A percentile compares a stretch with the other conserved stretches of the same genome.
Evolutionary conservation across 305 asterid species (phyloP).

Genomic region (Fraxinus velutina): DNA sequence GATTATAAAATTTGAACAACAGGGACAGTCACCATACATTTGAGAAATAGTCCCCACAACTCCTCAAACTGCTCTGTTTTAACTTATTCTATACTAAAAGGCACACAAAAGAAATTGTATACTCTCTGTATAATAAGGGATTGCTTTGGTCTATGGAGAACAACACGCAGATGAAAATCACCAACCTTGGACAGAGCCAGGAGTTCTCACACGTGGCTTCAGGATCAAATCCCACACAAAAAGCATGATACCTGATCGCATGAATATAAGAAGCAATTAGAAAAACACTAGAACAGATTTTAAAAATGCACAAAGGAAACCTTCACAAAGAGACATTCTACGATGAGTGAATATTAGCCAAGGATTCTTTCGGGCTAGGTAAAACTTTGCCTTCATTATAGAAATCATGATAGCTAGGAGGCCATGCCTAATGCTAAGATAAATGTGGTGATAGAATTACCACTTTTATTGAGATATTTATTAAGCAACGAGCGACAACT

Average conservation of each 20-base stretch:
- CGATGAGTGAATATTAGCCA: constrained; percentile 6
- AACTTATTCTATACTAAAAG: not conserved
- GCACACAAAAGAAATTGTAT: not conserved
- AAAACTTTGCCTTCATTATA: not conserved
- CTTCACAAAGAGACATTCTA: constrained; percentile 11
- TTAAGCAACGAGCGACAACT: not conserved
- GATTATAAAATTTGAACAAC: not conserved
- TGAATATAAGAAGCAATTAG: constrained; percentile 31
- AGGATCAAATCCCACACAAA: constrained; percentile 95
- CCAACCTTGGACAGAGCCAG: constrained; percentile 97
- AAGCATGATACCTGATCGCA: constrained; percentile 83
- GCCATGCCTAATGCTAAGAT: not conserved
- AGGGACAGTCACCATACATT: not conserved
- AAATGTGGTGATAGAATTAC: not conserved
- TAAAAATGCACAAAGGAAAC: constrained; percentile 9
- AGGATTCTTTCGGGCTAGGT: not conserved
- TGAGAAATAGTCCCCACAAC: not conserved
- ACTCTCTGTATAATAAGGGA: not conserved
- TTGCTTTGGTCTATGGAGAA: not conserved
- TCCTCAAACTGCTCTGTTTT: not conserved
- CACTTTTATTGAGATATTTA: not conserved
- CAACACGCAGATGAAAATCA: constrained; percentile 10
- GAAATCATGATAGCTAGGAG: not conserved
- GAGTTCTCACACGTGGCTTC: constrained; percentile 80
- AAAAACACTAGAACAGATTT: constrained; percentile 2